Evolutionary conservation across 768 basidiomycete genomes (phyloP).

Genomic region (Trametes cinnabarina): DNA sequence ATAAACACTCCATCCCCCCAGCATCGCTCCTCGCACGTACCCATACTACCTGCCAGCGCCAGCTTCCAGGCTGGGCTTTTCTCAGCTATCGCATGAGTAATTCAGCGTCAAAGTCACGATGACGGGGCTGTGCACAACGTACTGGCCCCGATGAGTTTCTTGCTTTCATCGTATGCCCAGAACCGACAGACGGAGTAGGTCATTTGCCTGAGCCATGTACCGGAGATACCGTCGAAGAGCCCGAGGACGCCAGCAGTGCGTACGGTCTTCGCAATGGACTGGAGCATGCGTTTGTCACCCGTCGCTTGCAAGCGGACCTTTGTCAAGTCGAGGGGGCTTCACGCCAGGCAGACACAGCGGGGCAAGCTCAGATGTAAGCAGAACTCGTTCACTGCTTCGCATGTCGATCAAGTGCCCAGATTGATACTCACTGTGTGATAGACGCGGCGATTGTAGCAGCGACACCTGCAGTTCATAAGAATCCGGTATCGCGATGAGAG

Average conservation of each 20-base stretch:
- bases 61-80: slow-evolving; percentile 80
- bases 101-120: background rate
- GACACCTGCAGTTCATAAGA: slow-evolving; percentile 43
- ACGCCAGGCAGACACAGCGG: background rate
- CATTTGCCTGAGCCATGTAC: slow-evolving; percentile 91
- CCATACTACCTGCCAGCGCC: slow-evolving; percentile 81
- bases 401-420: background rate
- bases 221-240: slow-evolving; percentile 82
- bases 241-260: slow-evolving; percentile 76
- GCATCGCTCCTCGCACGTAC: slow-evolving; percentile 41
- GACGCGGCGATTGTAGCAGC: slow-evolving; percentile 89
- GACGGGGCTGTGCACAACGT: slow-evolving; percentile 9
- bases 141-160: slow-evolving; percentile 73
- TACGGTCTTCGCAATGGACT: slow-evolving; percentile 79
- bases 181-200: slow-evolving; percentile 90
- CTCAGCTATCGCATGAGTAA: slow-evolving; percentile 36
- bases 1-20: background rate
- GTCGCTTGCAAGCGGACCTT: slow-evolving; percentile 91
- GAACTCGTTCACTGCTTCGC: background rate
- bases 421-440: slow-evolving; percentile 69
- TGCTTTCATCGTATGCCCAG: slow-evolving; percentile 91
- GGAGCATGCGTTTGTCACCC: slow-evolving; percentile 88
- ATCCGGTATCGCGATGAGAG: slow-evolving; percentile 2
- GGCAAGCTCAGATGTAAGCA: background rate
- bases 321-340: slow-evolving; percentile 80